Evolutionary conservation across 1,284 basidiomycete genomes (phyloP).

Genomic region (Takashimella tepidaria): DNA sequence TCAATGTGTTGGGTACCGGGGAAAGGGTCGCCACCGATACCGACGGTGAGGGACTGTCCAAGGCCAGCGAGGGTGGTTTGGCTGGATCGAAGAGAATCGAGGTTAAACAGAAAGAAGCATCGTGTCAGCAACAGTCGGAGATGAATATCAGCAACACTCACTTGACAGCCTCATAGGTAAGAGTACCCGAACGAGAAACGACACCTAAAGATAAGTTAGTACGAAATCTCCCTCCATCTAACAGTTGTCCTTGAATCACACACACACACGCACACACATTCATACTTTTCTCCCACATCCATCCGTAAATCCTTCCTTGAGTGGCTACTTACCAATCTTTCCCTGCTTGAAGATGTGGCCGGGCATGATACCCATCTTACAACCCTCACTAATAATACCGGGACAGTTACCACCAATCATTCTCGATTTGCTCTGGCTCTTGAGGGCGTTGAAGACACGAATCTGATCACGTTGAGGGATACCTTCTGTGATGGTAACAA

Average conservation of each 20-base stretch:
- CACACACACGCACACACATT: too few species aligned
- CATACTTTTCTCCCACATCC: too few species aligned
- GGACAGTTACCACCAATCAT: conserved; percentile 94
- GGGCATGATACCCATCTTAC: conserved; percentile 99
- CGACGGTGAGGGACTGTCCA: conserved; percentile 93
- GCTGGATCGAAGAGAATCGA: too few species aligned
- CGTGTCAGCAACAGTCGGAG: neutral
- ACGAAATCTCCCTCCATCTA: too few species aligned
- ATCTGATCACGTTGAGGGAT: conserved; percentile 97
- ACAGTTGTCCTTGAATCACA: too few species aligned
- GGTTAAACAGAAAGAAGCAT: neutral
- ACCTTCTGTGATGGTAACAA: conserved; percentile 96
- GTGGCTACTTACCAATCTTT: conserved; percentile 72
- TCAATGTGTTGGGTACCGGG: conserved; percentile 80
- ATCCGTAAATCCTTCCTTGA: too few species aligned
- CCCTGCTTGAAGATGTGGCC: conserved; percentile 96
- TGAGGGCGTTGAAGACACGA: conserved; percentile 85
- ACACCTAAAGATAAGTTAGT: conserved; percentile 58
- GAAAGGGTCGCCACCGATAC: conserved; percentile 99
- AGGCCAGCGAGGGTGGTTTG: conserved; percentile 89
- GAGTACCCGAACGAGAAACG: conserved; percentile 91
- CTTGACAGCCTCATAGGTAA: conserved; percentile 50
- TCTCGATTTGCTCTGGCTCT: conserved; percentile 88
- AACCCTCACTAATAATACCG: conserved; percentile 93
- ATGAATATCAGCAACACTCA: conserved; percentile 20